Evolutionary conservation across 768 basidiomycete genomes (phyloP), one percentile per base, ranked within the genome.

Genomic region (Strobilomyces dryophilus): DNA sequence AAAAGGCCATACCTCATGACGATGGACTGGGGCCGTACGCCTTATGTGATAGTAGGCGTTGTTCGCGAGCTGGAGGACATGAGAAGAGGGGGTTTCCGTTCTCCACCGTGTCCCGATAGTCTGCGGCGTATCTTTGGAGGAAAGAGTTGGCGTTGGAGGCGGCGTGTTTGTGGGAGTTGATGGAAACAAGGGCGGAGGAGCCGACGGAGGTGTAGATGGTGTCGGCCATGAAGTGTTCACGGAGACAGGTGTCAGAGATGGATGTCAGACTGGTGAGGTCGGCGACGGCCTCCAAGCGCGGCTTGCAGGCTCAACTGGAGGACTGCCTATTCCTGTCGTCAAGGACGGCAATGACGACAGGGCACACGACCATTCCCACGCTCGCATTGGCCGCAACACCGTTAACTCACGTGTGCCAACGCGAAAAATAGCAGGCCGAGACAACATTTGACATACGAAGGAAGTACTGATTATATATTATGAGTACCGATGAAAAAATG

Each of bases 21-120:
- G 18, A 99, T 79, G 45, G 85, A 81, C 72, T 98, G 95, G 70
- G 1, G 83, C 80, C 0, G 95, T 99, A 60, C 95, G 77, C 46
- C 85, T 78, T 94, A 98, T 95, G 71, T 98, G 92, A 68, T 94
- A 98, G 72, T 95, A 98, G 5, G 92, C 85, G 71, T 90, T 88
- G 61, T 92, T 87, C 7, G 92, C 90, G 44, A 92, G 76, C 63
- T 94, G 87, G 68, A 97, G 98, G 40, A 98, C 84, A 64, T 99
- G 95, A 2, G 95, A 95, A 32, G 85, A 85, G 75, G 9, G 71
- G 68, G 47, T 76, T 75, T 68, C 81, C 85, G 61, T 81, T 79
- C 46, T 79, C 78, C 10, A 78, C 73, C 6, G 88, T 85, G 62
- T 91, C 84, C 40, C 91, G 80, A 65, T 94, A 92, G 63, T 95